Evolutionary conservation across 352 stramenopile species (phyloP), one percentile per base, ranked within the genome.

Genomic region (Elongisporangium undulatum): DNA sequence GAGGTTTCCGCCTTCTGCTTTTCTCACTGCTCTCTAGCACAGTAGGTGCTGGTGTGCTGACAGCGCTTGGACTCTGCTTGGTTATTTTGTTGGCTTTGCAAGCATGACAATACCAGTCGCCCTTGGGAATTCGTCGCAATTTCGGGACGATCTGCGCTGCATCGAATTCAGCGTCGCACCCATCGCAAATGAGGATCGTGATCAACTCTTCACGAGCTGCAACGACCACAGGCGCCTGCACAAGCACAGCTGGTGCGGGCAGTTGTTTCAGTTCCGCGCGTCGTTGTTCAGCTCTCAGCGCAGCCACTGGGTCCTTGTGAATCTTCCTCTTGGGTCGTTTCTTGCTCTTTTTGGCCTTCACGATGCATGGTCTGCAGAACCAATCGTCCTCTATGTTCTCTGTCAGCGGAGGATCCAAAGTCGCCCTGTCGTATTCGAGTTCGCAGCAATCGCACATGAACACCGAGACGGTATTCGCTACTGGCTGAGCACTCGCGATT

Each of bases 371-470:
- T 1, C 23, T 13, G 21, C 59, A 67, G 22, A 70, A 70, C 59
- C 72, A 77, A 49, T 81, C 75, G 19, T 71, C 77, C 38, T 75
- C 75, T 10, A 79, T 77, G 29, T 85, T 63, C 20, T 62, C 59
- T 1, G 51, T 56, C 1, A 88, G 49, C 4, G 78, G 78, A 38
- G 79, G 80, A 41, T 71, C 7, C 3, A 92, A 41, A 21, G 53
- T 60, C 9, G 72, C 62, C 64, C 85, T 72, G 20, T 89, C 74
- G 41, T 77, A 84, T 52, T 93, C 77, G 21, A 65, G 61, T 15
- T 91, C 72, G 51, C 85, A 94, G n/a, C 79, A 79, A 53, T 88
- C 81, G 49, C 85, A 94, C 12, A 87, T 73, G 15, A 91, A 56
- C 24, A 87, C 38, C 0, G 67, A 79, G 29, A 69, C 66, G 8